Evolutionary conservation across 225 moss, liverwort and hornwort genomes (phyloP), one percentile per base, ranked within the genome.

Genomic region (Marchantia paleacea): DNA sequence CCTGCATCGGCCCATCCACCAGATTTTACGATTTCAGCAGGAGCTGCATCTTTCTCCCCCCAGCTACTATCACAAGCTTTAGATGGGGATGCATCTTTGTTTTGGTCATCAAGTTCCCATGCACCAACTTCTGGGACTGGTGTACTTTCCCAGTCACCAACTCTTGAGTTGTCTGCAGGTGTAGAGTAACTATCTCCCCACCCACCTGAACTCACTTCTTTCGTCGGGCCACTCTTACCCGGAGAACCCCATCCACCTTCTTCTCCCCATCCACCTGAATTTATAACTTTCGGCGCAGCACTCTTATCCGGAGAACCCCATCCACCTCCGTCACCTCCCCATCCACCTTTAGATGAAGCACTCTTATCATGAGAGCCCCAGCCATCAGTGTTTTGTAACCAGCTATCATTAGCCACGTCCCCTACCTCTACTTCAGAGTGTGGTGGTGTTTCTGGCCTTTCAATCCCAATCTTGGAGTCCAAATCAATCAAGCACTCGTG

Each of bases 361-460:
- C 24, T 24, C 72, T 24, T 72, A 18, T 51, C 22, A 7, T 15
- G 72, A n/a, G 72, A 58, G 24, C 1, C 30, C 75, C 75, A 75
- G 53, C 55, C 52, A 55, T 20, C 25, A 13, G 50, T 24, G 39
- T 52, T 68, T 13, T 80, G 25, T 4, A 31, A 22, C 55, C 65
- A 69, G 25, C 8, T 22, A 55, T 55, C 60, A 55, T 55, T 7
- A 22, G 80, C 57, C 11, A 62, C 58, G 26, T 72, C 72, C 20
- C 78, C 78, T 7, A 55, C 9, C 19, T 77, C 58, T 49, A 50
- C 69, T 52, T 82, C 82, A 61, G 77, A 82, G 22, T 24, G 58
- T 2, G 69, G 62, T 24, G 82, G 77, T 61, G 76, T 77, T 22
- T 82, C 82, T 28, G 79, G 83, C 16, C 7, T 54, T 55, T 79